Percentiles rank a stretch among this genome's conserved stretches.
Conservation (phyloP, 108 stramenopile species). For the Cyclotella distinguenda region DNA sequence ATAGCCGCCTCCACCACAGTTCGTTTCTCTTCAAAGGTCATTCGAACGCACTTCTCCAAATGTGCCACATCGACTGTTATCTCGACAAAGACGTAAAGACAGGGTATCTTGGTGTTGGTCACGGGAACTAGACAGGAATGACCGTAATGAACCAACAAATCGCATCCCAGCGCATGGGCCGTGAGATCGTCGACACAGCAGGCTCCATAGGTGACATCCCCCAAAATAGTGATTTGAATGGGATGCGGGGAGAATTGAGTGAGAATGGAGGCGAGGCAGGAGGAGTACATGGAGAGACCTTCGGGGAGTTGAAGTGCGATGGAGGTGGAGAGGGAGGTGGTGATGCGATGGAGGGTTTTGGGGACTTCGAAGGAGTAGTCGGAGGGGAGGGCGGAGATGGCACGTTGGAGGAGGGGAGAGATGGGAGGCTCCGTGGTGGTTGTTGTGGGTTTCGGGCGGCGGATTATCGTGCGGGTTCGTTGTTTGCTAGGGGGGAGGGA, state of each 20-base stretch:
- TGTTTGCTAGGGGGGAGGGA: too few relatives aligned
- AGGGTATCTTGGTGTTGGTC: conserved; percentile 80
- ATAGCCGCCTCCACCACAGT: conserved; percentile 24
- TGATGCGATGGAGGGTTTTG: conserved; percentile 88
- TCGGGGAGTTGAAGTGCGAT: conserved; percentile 98
- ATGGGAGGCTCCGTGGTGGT: too few relatives aligned
- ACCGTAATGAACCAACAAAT: conserved; percentile 96
- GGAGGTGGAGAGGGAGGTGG: conserved; percentile 47
- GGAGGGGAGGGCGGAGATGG: conserved; percentile 57
- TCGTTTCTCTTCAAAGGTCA: conserved; percentile 45
- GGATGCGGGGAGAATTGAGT: conserved; percentile 57
- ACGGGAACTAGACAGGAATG: conserved; percentile 97
- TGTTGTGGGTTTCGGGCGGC: conserved; percentile 32
- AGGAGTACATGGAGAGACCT: conserved; percentile 94
- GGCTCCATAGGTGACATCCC: conserved; percentile 99
- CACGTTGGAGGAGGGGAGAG: conserved; percentile 35
- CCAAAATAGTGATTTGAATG: conserved; percentile 66
- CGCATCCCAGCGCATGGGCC: conserved; percentile 85
- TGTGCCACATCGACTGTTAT: conserved; percentile 91
- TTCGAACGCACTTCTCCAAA: conserved; percentile 76
- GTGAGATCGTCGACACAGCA: conserved; percentile 98
- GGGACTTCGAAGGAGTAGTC: conserved; percentile 84
- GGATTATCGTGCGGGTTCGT: too few relatives aligned
- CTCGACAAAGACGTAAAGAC: conserved; percentile 98
- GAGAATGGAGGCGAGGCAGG: conserved; percentile 92